Conservation (phyloP, 805 yeast genomes). For the Maudiozyma pseudohumilis region DNA sequence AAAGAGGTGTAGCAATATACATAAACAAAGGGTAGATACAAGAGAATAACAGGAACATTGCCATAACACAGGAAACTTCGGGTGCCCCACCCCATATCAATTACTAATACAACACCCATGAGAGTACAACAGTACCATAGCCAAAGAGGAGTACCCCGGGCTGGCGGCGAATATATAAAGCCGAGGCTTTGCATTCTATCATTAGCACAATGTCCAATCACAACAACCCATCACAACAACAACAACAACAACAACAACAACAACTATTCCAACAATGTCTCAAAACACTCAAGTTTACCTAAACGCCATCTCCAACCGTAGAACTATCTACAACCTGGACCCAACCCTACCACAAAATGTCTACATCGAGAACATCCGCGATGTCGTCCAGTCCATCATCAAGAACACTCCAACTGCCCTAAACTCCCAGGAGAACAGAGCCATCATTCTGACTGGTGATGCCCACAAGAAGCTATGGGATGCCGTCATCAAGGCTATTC, state of each 20-base stretch:
- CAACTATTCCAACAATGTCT: slow-evolving; percentile 8
- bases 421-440: slow-evolving; percentile 43
- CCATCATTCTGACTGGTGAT: slow-evolving; percentile 37
- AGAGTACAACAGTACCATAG: no score
- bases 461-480: slow-evolving; percentile 40
- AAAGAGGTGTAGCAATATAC: background rate
- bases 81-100: background rate
- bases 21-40: background rate
- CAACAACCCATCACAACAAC: background rate
- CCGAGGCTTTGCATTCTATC: background rate
- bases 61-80: background rate
- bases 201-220: background rate
- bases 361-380: slow-evolving; percentile 32
- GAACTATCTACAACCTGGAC: slow-evolving; percentile 39
- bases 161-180: background rate
- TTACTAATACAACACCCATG: background rate
- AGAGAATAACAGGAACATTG: background rate
- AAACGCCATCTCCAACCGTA: slow-evolving; percentile 33
- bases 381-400: slow-evolving; percentile 35
- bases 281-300: slow-evolving; percentile 16
- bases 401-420: slow-evolving; percentile 42
- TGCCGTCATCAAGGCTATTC: slow-evolving; percentile 31
- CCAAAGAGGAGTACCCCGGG: no score
- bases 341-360: slow-evolving; percentile 37
- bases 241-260: background rate